phyloP scores from a whole-genome alignment of 2,329 filamentous ascomycete genomes.

The Chalaropsis thielavioides region DNA sequence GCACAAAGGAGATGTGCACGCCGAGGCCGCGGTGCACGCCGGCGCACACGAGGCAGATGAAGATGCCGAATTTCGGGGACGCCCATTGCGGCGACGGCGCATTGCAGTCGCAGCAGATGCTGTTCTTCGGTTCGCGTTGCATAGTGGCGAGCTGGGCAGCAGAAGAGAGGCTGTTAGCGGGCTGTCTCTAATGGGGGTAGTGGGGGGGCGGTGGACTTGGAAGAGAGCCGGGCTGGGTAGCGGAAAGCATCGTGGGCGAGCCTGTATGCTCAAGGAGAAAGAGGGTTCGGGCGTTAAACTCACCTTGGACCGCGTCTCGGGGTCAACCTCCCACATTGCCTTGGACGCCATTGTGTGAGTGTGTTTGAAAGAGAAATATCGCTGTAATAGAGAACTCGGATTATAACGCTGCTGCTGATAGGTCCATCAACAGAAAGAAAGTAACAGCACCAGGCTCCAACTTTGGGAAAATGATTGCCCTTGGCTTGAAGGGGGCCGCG shows the following conservation, averaged over 20 bases:
- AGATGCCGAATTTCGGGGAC: conserved; percentile 91
- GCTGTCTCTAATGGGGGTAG: not conserved
- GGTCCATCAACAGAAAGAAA: not conserved
- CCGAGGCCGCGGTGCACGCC: conserved; percentile 89
- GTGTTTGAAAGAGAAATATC: not conserved
- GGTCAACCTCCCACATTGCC: conserved; percentile 96
- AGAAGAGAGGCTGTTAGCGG: not conserved
- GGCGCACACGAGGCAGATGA: conserved; percentile 94
- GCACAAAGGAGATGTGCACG: conserved; percentile 96
- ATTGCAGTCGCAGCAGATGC: conserved; percentile 84
- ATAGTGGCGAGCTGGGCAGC: conserved; percentile 62
- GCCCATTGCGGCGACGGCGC: conserved; percentile 98
- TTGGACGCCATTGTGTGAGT: conserved; percentile 47
- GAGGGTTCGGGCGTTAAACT: not conserved
- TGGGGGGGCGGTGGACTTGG: not conserved
- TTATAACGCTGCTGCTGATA: not conserved
- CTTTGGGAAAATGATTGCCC: not conserved
- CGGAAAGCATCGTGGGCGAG: not conserved
- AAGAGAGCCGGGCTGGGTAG: not conserved
- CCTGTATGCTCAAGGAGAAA: not conserved
- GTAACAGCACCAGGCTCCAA: not conserved
- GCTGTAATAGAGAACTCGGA: not conserved
- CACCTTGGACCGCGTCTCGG: conserved; percentile 91
- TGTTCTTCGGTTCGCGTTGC: conserved; percentile 81
- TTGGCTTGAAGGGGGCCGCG: not conserved